Conservation (phyloP, 2,329 filamentous ascomycete species). For the Ascochyta clinopodiicola region DNA sequence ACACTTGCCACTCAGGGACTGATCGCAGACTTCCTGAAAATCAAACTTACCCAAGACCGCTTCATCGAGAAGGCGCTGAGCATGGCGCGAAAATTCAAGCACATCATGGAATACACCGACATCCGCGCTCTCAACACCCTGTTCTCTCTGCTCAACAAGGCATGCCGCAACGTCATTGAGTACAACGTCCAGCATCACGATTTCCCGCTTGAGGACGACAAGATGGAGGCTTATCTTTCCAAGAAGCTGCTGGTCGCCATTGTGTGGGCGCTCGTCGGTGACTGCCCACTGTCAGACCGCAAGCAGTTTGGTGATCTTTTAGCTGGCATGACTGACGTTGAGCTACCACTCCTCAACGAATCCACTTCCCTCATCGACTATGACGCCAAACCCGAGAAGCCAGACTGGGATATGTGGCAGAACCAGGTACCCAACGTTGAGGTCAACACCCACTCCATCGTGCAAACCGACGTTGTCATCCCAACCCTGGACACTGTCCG, state of each 20-base stretch:
- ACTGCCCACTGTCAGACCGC: slow-evolving; percentile 86
- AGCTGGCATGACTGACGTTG: slow-evolving; percentile 81
- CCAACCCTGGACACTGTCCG: slow-evolving; percentile 96
- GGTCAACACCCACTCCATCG: slow-evolving; percentile 97
- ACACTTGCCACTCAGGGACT: slow-evolving; percentile 79
- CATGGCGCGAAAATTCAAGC: slow-evolving; percentile 78
- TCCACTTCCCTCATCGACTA: slow-evolving; percentile 92
- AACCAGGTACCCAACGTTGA: slow-evolving; percentile 93
- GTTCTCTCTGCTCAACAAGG: slow-evolving; percentile 95
- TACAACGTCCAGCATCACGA: slow-evolving; percentile 95
- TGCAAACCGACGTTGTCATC: slow-evolving; percentile 97
- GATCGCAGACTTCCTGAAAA: slow-evolving; percentile 78
- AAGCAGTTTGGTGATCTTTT: slow-evolving; percentile 89
- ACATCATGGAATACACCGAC: slow-evolving; percentile 98
- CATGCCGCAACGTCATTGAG: slow-evolving; percentile 88
- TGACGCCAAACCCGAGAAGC: slow-evolving; percentile 84
- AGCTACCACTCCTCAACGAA: slow-evolving; percentile 79
- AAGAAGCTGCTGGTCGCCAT: slow-evolving; percentile 94
- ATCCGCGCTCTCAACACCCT: slow-evolving; percentile 89
- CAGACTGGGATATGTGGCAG: slow-evolving; percentile 93
- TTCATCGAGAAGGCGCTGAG: slow-evolving; percentile 81
- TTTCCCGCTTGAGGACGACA: slow-evolving; percentile 88
- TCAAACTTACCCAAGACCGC: slow-evolving; percentile 76
- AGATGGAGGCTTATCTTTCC: slow-evolving; percentile 85
- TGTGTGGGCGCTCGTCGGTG: slow-evolving; percentile 95